Percentiles rank a stretch among this genome's conserved stretches.
Evolutionary conservation across 768 basidiomycete genomes (phyloP).

Genomic region (Kwoniella shandongensis): DNA sequence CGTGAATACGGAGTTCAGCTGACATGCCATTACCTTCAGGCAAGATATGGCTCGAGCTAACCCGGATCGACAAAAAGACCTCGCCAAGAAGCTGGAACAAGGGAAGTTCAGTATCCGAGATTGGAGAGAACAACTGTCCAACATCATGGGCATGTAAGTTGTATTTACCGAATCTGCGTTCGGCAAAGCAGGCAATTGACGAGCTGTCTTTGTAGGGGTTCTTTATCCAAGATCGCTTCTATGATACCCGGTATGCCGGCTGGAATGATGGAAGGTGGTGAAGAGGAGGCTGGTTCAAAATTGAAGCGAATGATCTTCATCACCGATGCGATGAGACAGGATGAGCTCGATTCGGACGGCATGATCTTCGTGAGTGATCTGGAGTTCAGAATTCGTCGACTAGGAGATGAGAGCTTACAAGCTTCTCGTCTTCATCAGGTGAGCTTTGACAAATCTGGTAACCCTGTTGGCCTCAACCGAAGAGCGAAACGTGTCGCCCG

Average conservation of each 20-base stretch:
- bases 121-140: slow-evolving; percentile 95
- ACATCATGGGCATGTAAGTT: slow-evolving; percentile 95
- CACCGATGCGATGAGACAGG: slow-evolving; percentile 93
- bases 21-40: slow-evolving; percentile 25
- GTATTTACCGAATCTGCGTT: too few relatives aligned
- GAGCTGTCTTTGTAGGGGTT: slow-evolving; percentile 67
- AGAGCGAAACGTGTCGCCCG: slow-evolving; percentile 84
- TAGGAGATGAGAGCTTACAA: not conserved
- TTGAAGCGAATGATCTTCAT: slow-evolving; percentile 99
- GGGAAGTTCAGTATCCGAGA: slow-evolving; percentile 95
- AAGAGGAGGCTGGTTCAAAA: slow-evolving; percentile 84
- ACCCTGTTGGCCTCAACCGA: slow-evolving; percentile 71
- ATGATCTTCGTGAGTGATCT: slow-evolving; percentile 68
- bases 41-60: slow-evolving; percentile 90
- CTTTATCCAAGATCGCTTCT: slow-evolving; percentile 94
- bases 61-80: slow-evolving; percentile 97
- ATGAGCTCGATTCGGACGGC: slow-evolving; percentile 93
- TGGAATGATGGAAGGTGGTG: slow-evolving; percentile 78
- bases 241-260: slow-evolving; percentile 98
- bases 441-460: slow-evolving; percentile 49
- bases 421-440: slow-evolving; percentile 23
- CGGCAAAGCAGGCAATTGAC: not conserved
- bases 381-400: not conserved
- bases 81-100: slow-evolving; percentile 87
- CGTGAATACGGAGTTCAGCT: slow-evolving; percentile 2